These are phyloP conservation scores for Vitis hybrid DNA, from an alignment of 177 flowering plant genomes.

Conservation along the genomic window DNA sequence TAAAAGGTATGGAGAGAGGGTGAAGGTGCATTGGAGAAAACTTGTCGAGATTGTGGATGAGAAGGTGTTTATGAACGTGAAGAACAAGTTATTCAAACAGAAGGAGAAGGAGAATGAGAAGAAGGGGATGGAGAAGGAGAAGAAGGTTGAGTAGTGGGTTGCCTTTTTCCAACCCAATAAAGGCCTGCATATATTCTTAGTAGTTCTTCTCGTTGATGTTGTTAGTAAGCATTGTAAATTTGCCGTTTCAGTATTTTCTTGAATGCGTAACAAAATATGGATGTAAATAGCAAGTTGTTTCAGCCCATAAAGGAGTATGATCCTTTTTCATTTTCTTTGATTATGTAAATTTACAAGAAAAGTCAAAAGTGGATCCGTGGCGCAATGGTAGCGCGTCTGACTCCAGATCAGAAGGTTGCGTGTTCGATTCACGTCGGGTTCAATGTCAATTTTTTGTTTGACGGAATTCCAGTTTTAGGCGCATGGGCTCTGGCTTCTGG, in stretches of 20 bases:
- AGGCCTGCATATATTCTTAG: too few relatives aligned
- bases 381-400: slow-evolving; percentile 98
- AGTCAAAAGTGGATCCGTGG: slow-evolving; percentile 58
- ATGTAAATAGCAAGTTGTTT: too few relatives aligned
- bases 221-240: too few relatives aligned
- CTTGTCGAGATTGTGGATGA: slow-evolving; percentile 31
- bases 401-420: slow-evolving; percentile 98
- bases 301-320: too few relatives aligned
- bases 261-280: too few relatives aligned
- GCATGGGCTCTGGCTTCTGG: too few relatives aligned
- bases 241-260: too few relatives aligned
- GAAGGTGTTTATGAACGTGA: slow-evolving; percentile 34
- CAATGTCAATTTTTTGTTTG: slow-evolving; percentile 23
- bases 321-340: too few relatives aligned
- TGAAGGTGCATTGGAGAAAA: slow-evolving; percentile 25
- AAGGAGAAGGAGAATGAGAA: not conserved
- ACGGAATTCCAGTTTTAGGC: too few relatives aligned
- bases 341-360: too few relatives aligned
- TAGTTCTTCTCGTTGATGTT: too few relatives aligned
- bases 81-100: slow-evolving; percentile 19
- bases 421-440: slow-evolving; percentile 99
- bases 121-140: slow-evolving; percentile 17
- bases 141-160: slow-evolving; percentile 31
- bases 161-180: too few relatives aligned
- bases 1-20: slow-evolving; percentile 19